Conservation (phyloP, 2,329 filamentous ascomycete genomes). For the Thermomyces lanuginosus region DNA sequence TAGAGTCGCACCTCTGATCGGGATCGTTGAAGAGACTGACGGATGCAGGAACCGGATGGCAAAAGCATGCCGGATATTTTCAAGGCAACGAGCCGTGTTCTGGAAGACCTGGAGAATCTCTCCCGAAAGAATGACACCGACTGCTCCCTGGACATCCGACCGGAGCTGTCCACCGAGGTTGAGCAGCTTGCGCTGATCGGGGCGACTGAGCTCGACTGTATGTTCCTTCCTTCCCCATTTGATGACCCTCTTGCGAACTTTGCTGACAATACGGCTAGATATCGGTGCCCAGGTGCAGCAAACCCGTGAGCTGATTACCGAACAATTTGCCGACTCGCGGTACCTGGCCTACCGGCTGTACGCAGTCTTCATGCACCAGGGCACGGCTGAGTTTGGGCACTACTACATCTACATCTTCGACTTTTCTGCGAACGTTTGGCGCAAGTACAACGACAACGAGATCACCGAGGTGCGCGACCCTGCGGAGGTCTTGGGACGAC, state of each 20-base stretch:
- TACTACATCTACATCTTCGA: constrained; percentile 97
- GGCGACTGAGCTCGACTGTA: constrained; percentile 32
- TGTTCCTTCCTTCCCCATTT: constrained; percentile 6
- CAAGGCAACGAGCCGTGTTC: constrained; percentile 23
- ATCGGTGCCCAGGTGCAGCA: constrained; percentile 33
- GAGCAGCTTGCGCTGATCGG: constrained; percentile 30
- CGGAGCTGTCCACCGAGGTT: constrained; percentile 26
- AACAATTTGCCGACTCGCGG: constrained; percentile 47
- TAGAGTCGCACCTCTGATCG: too few relatives aligned
- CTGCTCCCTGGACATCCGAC: constrained; percentile 29
- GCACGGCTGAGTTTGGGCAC: constrained; percentile 55
- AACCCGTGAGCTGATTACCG: constrained; percentile 34
- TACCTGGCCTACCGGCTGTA: constrained; percentile 66
- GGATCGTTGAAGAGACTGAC: constrained; percentile 5
- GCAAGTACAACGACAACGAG: constrained; percentile 80
- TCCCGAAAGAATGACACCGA: constrained; percentile 17
- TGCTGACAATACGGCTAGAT: constrained; percentile 8
- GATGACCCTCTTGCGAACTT: background rate
- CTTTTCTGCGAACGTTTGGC: constrained; percentile 66
- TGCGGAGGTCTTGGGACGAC: constrained; percentile 49
- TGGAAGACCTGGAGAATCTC: constrained; percentile 24
- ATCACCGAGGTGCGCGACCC: constrained; percentile 53
- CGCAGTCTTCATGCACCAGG: constrained; percentile 79
- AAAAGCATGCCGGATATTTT: constrained; percentile 18
- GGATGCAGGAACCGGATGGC: constrained; percentile 10